A percentile compares a stretch with the other conserved stretches of the same genome.
phyloP scores from a whole-genome alignment of 371 early-diverging fungal genomes.

The Scutellospora calospora region DNA sequence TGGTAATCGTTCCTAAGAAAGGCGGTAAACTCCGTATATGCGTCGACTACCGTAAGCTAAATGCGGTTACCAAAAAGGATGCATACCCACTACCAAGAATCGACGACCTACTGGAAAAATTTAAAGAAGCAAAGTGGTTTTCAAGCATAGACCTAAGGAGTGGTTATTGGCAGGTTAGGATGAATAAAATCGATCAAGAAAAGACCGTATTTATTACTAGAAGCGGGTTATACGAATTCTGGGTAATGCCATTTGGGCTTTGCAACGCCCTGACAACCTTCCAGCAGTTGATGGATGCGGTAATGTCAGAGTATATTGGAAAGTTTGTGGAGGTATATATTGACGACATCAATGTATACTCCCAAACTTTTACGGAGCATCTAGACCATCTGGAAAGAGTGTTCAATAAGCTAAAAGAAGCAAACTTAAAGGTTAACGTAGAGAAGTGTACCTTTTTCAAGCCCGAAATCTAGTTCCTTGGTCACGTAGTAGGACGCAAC shows the following conservation, averaged over 20 bases:
- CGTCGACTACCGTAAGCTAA: neutral
- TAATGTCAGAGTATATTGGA: conserved; percentile 53
- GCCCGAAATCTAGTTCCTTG: conserved; percentile 54
- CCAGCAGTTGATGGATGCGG: conserved; percentile 53
- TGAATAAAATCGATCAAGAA: conserved; percentile 40
- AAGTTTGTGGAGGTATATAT: conserved; percentile 56
- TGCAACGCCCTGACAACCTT: conserved; percentile 59
- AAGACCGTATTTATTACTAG: conserved; percentile 54
- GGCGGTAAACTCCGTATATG: neutral
- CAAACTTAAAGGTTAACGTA: conserved; percentile 53
- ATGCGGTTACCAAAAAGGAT: neutral
- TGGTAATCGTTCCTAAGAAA: neutral
- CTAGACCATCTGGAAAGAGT: conserved; percentile 49
- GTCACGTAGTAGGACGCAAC: conserved; percentile 48
- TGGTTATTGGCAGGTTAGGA: conserved; percentile 41
- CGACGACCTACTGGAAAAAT: neutral
- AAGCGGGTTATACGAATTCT: conserved; percentile 56
- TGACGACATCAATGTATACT: conserved; percentile 70
- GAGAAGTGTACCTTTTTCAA: conserved; percentile 65
- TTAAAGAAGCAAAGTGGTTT: neutral
- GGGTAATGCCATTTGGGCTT: conserved; percentile 62
- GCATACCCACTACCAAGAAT: neutral
- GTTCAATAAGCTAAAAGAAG: conserved; percentile 47
- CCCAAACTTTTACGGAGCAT: conserved; percentile 56
- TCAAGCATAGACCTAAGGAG: conserved; percentile 52